Evolutionary conservation across 2,329 filamentous ascomycete genomes (phyloP).

Genomic region (Colletotrichum limetticola): DNA sequence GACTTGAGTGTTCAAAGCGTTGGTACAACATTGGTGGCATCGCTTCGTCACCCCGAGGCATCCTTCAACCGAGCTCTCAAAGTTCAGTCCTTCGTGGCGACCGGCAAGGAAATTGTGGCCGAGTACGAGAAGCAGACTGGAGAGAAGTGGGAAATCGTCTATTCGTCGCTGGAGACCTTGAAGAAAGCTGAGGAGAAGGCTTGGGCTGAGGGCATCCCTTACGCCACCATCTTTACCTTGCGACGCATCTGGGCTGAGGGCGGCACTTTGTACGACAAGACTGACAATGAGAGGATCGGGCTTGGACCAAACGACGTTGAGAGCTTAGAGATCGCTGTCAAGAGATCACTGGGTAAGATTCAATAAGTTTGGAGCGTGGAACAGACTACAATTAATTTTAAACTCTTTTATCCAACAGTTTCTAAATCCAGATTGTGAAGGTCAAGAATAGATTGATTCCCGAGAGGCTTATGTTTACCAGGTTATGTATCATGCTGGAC

Average conservation of each 20-base stretch:
- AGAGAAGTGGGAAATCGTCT: slow-evolving; percentile 63
- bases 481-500: not conserved
- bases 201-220: slow-evolving; percentile 63
- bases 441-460: not conserved
- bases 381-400: not conserved
- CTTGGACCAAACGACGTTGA: slow-evolving; percentile 60
- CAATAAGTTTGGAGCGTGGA: not conserved
- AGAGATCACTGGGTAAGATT: slow-evolving; percentile 15
- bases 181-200: slow-evolving; percentile 66
- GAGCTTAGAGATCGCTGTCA: slow-evolving; percentile 52
- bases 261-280: slow-evolving; percentile 75
- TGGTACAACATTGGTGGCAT: slow-evolving; percentile 72
- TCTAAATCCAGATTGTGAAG: not conserved
- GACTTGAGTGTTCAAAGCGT: slow-evolving; percentile 57
- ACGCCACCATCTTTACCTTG: slow-evolving; percentile 68
- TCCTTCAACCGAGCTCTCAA: slow-evolving; percentile 68
- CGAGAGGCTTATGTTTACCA: not conserved
- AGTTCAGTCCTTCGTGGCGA: slow-evolving; percentile 78
- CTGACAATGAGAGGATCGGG: slow-evolving; percentile 72
- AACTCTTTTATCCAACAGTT: not conserved
- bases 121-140: slow-evolving; percentile 76
- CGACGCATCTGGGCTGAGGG: slow-evolving; percentile 79
- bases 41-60: slow-evolving; percentile 65
- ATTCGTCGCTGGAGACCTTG: slow-evolving; percentile 64
- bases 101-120: slow-evolving; percentile 69